phyloP scores from a whole-genome alignment of 2,329 filamentous ascomycete species.

The Metarhizium guizhouense region DNA sequence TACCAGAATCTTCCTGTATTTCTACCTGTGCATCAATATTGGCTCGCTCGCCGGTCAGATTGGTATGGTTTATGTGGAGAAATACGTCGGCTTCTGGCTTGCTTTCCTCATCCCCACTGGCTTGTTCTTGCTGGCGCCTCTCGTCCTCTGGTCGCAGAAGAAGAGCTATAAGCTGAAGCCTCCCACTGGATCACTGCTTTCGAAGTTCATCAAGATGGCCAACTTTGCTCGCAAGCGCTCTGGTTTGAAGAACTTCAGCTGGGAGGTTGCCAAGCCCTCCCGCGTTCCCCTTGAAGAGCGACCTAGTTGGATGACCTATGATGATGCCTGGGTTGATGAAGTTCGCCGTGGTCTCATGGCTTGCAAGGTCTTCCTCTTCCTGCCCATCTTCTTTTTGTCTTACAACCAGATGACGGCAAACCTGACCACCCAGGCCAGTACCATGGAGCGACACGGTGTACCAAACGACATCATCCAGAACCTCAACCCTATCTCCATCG shows the following conservation, averaged over 20 bases:
- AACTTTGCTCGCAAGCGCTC: constrained; percentile 52
- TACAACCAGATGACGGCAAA: constrained; percentile 55
- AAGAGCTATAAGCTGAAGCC: constrained; percentile 52
- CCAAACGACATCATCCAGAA: constrained; percentile 74
- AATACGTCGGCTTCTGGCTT: constrained; percentile 69
- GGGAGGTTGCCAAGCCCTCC: constrained; percentile 62
- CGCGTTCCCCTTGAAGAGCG: constrained; percentile 44
- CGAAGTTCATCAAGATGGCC: constrained; percentile 56
- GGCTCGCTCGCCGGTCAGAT: constrained; percentile 50
- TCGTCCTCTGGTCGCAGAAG: constrained; percentile 52
- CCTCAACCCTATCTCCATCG: constrained; percentile 64
- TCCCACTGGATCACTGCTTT: constrained; percentile 63
- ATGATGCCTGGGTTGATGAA: constrained; percentile 77
- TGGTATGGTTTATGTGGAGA: constrained; percentile 63
- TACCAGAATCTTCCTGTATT: constrained; percentile 59
- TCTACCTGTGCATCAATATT: constrained; percentile 49
- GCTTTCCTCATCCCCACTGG: constrained; percentile 59
- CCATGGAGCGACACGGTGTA: constrained; percentile 58
- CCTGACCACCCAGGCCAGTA: constrained; percentile 54
- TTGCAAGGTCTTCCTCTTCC: constrained; percentile 63
- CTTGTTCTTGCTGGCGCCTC: constrained; percentile 53
- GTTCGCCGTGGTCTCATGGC: constrained; percentile 60
- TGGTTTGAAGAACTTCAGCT: constrained; percentile 57
- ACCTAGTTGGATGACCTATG: constrained; percentile 70
- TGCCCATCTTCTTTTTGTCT: constrained; percentile 53